These are phyloP conservation scores for Aspergillus hortae DNA, from an alignment of 2,329 filamentous ascomycete species.

Conservation along the genomic window DNA sequence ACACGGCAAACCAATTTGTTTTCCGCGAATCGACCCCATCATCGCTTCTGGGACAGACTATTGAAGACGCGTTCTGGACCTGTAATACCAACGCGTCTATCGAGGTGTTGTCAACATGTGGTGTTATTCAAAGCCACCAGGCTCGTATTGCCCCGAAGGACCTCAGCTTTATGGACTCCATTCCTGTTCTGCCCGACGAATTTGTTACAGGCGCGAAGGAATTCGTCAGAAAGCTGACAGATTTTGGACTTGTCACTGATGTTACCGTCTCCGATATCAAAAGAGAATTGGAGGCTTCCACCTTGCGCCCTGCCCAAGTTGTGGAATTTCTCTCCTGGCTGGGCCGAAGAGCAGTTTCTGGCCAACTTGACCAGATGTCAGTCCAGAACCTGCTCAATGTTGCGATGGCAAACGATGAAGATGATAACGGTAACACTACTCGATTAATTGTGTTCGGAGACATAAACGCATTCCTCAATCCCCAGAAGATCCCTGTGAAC, in stretches of 20 bases:
- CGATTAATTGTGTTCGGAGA: slow-evolving; percentile 73
- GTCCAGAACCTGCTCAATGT: slow-evolving; percentile 72
- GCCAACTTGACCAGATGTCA: slow-evolving; percentile 67
- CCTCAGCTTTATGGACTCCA: slow-evolving; percentile 77
- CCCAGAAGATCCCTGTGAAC: slow-evolving; percentile 74
- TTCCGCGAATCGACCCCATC: slow-evolving; percentile 90
- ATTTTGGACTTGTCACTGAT: slow-evolving; percentile 81
- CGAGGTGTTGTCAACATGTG: slow-evolving; percentile 82
- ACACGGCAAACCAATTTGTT: slow-evolving; percentile 82
- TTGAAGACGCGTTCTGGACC: slow-evolving; percentile 96
- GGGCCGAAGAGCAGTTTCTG: slow-evolving; percentile 65
- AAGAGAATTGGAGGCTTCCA: slow-evolving; percentile 75
- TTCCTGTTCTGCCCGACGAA: slow-evolving; percentile 78
- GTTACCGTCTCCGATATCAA: slow-evolving; percentile 86
- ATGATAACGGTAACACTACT: slow-evolving; percentile 57
- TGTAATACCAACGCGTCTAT: slow-evolving; percentile 78
- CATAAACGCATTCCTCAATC: slow-evolving; percentile 71
- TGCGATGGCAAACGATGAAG: slow-evolving; percentile 56
- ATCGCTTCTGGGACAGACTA: slow-evolving; percentile 73
- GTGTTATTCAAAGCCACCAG: slow-evolving; percentile 77
- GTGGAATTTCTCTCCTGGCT: slow-evolving; percentile 82
- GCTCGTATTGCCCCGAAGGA: slow-evolving; percentile 73
- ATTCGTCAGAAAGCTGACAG: slow-evolving; percentile 76
- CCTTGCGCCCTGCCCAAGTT: slow-evolving; percentile 74
- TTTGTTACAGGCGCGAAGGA: slow-evolving; percentile 63